Evolutionary conservation across 1,284 basidiomycete species (phyloP), one percentile per base, ranked within the genome.

Genomic region (Ustilago hordei): DNA sequence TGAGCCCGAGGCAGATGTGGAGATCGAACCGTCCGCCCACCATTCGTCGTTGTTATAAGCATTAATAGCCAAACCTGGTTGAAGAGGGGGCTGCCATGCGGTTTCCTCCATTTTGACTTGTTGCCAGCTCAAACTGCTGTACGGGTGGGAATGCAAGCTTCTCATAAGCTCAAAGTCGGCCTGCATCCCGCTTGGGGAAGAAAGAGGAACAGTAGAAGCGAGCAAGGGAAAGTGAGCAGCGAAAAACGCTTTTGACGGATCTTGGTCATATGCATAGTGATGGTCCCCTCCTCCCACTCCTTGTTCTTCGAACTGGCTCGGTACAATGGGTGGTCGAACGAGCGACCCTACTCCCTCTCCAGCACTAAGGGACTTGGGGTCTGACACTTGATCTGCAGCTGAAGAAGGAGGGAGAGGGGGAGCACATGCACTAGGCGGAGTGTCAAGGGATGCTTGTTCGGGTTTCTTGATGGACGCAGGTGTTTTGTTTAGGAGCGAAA

Each of bases 401-500:
- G 12, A 28, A 28, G 23, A 28, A 28, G 23, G 23, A 28, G 23
- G 23, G 3, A 28, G 23, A 28, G 23, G 38, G 19, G 5, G 48
- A 53, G 48, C 41, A 45, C 32, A 58, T 5, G 31, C 28, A 28
- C 48, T 50, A 6, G 47, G 5, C 8, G 62, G 36, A 9, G 43
- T 47, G 4, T 19, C 53, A 54, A 50, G 48, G 15, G 48, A 11
- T 13, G 48, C 48, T 35, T 35, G 35, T 23, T 55, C 36, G 17
- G 36, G 48, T 32, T 32, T 50, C 28, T 32, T 32, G 48, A 41
- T 17, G 4, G 34, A 9, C 0, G 45, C 28, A 13, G 65, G 48
- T n/a, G 59, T 38, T 9, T 54, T 55, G 36, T 58, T 68, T 17
- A 62, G 38, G 17, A 39, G 3, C 8, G 15, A 13, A 34, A 68